A percentile compares a stretch with the other conserved stretches of the same genome.
phyloP scores from a whole-genome alignment of 2,329 filamentous ascomycete species.

The Trematosphaeria pertusa region DNA sequence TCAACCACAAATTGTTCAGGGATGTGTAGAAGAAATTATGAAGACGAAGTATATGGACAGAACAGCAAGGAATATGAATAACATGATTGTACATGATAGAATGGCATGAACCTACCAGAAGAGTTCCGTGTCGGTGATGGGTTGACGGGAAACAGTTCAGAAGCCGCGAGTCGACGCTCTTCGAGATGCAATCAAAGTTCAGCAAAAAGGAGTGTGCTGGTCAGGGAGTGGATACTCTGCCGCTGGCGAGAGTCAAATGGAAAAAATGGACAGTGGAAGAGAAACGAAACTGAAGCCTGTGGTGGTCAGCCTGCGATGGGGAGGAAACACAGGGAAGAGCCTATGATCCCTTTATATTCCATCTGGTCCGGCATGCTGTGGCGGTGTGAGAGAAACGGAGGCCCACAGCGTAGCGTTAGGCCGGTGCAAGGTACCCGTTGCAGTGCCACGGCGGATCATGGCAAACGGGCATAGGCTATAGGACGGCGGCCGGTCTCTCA shows the following conservation, averaged over 20 bases:
- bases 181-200: constrained; percentile 12
- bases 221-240: constrained; percentile 24
- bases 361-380: constrained; percentile 4
- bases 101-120: not conserved
- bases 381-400: constrained; percentile 21
- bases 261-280: constrained; percentile 22
- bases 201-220: constrained; percentile 25
- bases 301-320: constrained; percentile 20
- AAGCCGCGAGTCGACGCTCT: constrained; percentile 4
- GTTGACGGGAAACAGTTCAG: constrained; percentile 2
- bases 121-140: not conserved
- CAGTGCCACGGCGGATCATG: constrained; percentile 22
- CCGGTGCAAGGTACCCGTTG: constrained; percentile 6
- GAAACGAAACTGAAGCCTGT: constrained; percentile 21
- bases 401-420: constrained; percentile 9
- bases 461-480: constrained; percentile 15
- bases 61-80: no score
- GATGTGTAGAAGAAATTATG: no score
- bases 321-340: constrained; percentile 18
- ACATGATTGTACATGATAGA: no score
- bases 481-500: constrained; percentile 15
- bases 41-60: no score
- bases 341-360: constrained; percentile 14
- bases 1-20: no score
- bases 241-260: constrained; percentile 31